These are phyloP conservation scores for Incumbomyces delicatus DNA, from an alignment of 2,329 filamentous ascomycete genomes.

Conservation along the genomic window DNA sequence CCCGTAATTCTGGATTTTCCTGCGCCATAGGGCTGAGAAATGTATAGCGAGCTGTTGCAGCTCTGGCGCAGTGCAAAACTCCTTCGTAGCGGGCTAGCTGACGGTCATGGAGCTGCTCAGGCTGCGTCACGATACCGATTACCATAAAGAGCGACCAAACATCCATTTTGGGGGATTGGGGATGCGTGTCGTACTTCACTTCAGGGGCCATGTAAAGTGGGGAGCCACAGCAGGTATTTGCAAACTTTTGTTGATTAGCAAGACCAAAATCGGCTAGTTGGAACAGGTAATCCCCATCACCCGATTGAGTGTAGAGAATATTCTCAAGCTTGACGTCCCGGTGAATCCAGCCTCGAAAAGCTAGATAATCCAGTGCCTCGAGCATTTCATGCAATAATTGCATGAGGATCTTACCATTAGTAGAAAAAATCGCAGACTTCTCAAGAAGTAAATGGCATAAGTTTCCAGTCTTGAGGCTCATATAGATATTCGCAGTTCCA, in stretches of 20 bases:
- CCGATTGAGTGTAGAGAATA: conserved; percentile 19
- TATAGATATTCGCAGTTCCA: too few species aligned
- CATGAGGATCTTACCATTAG: not conserved
- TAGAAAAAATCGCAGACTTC: too few species aligned
- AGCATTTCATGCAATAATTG: conserved; percentile 15
- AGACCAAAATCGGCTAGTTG: conserved; percentile 21
- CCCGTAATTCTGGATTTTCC: conserved; percentile 15
- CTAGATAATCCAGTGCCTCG: conserved; percentile 18
- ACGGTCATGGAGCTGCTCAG: not conserved
- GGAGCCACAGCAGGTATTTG: conserved; percentile 10
- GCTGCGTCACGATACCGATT: not conserved
- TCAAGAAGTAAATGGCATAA: too few species aligned
- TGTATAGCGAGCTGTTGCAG: not conserved
- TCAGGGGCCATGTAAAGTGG: conserved; percentile 19
- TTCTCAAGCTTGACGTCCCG: conserved; percentile 21
- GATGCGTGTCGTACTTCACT: not conserved
- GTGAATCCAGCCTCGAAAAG: conserved; percentile 13
- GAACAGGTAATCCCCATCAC: conserved; percentile 11
- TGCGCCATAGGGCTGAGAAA: conserved; percentile 16
- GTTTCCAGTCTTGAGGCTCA: too few species aligned
- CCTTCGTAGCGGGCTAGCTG: too few species aligned
- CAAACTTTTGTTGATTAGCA: conserved; percentile 7
- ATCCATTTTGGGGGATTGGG: conserved; percentile 20
- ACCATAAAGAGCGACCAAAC: conserved; percentile 16
- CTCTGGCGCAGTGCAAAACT: not conserved